phyloP scores from a whole-genome alignment of 1,284 basidiomycete genomes.

The Rhodotorula sp. region DNA sequence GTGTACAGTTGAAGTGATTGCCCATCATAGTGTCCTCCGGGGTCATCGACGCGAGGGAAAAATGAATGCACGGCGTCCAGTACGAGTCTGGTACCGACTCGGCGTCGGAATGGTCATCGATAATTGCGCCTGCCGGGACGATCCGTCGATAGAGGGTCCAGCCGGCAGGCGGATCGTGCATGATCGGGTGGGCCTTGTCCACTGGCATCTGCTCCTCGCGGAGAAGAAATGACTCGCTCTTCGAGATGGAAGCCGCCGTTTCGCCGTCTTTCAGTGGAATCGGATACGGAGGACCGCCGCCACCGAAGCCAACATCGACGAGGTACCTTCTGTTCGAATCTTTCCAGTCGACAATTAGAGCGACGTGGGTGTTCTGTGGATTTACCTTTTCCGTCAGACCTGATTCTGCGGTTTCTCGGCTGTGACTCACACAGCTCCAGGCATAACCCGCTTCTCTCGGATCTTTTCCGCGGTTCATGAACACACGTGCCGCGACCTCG shows the following conservation, averaged over 20 bases:
- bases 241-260: slow-evolving; percentile 20
- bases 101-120: slow-evolving; percentile 2
- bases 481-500: slow-evolving; percentile 33
- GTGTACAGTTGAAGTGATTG: slow-evolving; percentile 19
- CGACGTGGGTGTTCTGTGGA: slow-evolving; percentile 25
- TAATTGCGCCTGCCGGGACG: neutral
- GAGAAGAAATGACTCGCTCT: slow-evolving; percentile 32
- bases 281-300: slow-evolving; percentile 17
- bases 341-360: slow-evolving; percentile 31
- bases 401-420: too few relatives aligned
- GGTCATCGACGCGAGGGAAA: slow-evolving; percentile 18
- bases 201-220: slow-evolving; percentile 20
- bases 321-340: slow-evolving; percentile 4
- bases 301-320: slow-evolving; percentile 28
- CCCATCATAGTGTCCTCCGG: slow-evolving; percentile 25
- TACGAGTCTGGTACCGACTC: slow-evolving; percentile 1
- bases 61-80: slow-evolving; percentile 36
- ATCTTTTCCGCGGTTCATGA: slow-evolving; percentile 33
- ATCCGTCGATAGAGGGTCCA: slow-evolving; percentile 38
- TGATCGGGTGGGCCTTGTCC: neutral
- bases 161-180: slow-evolving; percentile 20
- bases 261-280: slow-evolving; percentile 28
- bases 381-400: neutral
- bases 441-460: slow-evolving; percentile 17
- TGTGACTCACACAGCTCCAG: slow-evolving; percentile 13